phyloP scores from a whole-genome alignment of 148 eudicot genomes.

The Pharnaceum exiguum region DNA sequence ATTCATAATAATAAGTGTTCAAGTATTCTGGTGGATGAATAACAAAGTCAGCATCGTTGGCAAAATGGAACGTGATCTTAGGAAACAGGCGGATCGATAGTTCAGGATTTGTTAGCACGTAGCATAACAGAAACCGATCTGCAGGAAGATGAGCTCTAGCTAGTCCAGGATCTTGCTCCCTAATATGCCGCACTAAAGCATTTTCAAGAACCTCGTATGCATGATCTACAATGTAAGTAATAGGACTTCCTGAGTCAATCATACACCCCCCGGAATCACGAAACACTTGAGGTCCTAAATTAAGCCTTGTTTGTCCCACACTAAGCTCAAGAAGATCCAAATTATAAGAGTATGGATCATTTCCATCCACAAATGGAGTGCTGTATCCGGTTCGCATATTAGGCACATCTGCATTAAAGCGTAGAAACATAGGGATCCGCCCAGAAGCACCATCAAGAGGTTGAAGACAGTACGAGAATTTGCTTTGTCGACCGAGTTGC shows the following conservation, averaged over 20 bases:
- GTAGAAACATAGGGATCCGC: too few species aligned
- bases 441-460: too few species aligned
- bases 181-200: not conserved
- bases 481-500: too few species aligned
- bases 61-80: not conserved
- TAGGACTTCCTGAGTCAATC: not conserved
- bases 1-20: not conserved
- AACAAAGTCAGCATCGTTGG: not conserved
- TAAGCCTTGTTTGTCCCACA: not conserved
- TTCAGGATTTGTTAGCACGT: not conserved
- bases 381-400: too few species aligned
- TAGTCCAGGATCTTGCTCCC: not conserved
- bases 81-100: not conserved
- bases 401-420: too few species aligned
- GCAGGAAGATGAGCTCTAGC: not conserved
- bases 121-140: not conserved
- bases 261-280: not conserved
- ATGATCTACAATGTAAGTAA: not conserved
- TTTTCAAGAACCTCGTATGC: not conserved
- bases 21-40: not conserved
- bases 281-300: not conserved
- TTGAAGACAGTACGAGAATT: too few species aligned
- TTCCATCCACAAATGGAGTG: too few species aligned
- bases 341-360: not conserved
- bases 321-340: not conserved